These are phyloP conservation scores for Saussurea involucrata DNA, from an alignment of 129 eudicot genomes.

Conservation along the genomic window DNA sequence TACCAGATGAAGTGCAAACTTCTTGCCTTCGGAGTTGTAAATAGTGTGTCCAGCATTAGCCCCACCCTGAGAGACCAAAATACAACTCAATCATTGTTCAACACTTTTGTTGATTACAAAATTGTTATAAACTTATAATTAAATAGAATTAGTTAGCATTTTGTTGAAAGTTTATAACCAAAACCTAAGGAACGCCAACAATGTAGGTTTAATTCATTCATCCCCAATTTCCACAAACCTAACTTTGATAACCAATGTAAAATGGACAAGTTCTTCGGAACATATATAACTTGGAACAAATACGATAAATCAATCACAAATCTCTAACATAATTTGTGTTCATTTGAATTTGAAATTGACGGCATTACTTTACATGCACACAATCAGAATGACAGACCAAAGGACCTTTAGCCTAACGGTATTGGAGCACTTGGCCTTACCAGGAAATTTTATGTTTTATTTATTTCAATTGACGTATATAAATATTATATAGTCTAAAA, in stretches of 20 bases:
- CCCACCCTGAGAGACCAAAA: conserved; percentile 61
- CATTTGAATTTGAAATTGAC: background rate
- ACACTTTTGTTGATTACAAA: background rate
- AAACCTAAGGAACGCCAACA: background rate
- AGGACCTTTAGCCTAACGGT: too few relatives aligned
- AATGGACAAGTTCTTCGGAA: background rate
- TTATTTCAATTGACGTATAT: too few relatives aligned
- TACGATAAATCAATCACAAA: background rate
- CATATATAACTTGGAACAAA: background rate
- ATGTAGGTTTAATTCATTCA: background rate
- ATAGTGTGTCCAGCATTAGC: conserved; percentile 99
- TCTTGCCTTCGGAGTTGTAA: conserved; percentile 90
- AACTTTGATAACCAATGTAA: background rate
- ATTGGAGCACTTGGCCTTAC: too few relatives aligned
- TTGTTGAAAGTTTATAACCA: background rate
- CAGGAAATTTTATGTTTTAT: too few relatives aligned
- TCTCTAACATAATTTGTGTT: background rate
- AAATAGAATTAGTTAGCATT: background rate
- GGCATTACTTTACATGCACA: background rate
- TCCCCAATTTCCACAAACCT: background rate
- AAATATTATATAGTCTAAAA: too few relatives aligned
- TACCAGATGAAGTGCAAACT: conserved; percentile 96
- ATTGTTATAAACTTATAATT: background rate
- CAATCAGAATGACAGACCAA: too few relatives aligned
- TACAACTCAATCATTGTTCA: background rate